Conservation (phyloP, 2,329 filamentous ascomycete genomes). For the Fusarium sp. region DNA sequence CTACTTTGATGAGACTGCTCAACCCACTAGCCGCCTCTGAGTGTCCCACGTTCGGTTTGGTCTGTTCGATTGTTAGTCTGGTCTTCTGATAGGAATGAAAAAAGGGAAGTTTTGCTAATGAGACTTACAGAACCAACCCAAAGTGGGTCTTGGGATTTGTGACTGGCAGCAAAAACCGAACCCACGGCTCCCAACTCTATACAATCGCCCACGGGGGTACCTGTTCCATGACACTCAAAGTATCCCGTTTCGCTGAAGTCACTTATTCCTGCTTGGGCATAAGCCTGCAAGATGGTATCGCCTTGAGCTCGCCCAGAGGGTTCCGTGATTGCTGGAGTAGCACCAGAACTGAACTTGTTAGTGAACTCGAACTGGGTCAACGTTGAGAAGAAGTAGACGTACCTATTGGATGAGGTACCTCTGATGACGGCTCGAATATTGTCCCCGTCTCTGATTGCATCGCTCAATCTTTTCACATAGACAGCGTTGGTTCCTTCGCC, state of each 20-base stretch:
- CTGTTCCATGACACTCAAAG: constrained; percentile 53
- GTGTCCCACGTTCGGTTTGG: constrained; percentile 50
- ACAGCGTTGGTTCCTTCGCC: constrained; percentile 70
- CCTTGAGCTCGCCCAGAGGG: constrained; percentile 63
- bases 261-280: constrained; percentile 39
- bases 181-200: constrained; percentile 54
- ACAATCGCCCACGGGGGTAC: constrained; percentile 51
- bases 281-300: constrained; percentile 52
- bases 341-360: constrained; percentile 59
- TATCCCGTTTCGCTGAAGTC: constrained; percentile 49
- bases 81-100: not conserved
- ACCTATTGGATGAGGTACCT: constrained; percentile 63
- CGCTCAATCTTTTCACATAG: constrained; percentile 67
- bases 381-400: constrained; percentile 43
- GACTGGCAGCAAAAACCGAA: constrained; percentile 49
- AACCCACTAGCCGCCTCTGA: constrained; percentile 51
- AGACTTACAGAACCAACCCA: constrained; percentile 64
- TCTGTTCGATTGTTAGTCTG: constrained; percentile 47
- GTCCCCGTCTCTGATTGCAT: constrained; percentile 68
- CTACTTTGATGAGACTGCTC: constrained; percentile 49
- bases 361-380: constrained; percentile 4
- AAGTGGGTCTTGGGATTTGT: constrained; percentile 48
- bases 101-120: not conserved
- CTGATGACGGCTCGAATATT: constrained; percentile 66
- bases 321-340: constrained; percentile 65